A percentile compares a stretch with the other conserved stretches of the same genome.
These are phyloP conservation scores for Xylariaceae sp. DNA, from an alignment of 2,329 filamentous ascomycete species.

Conservation along the genomic window DNA sequence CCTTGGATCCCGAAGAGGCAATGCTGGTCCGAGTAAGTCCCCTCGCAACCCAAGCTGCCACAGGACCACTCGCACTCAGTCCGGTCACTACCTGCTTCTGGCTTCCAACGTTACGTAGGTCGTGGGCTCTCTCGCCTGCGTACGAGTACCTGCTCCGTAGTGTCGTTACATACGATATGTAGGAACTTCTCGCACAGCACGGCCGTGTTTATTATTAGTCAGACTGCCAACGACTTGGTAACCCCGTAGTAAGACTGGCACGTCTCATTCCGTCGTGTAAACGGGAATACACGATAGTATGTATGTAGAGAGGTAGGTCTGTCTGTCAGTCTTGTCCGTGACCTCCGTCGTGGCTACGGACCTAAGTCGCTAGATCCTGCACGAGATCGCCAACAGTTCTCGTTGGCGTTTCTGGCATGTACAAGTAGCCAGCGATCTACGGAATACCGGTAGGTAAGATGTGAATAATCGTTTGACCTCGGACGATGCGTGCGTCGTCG, in stretches of 20 bases:
- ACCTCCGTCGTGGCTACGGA: too few species aligned
- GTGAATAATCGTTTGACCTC: slow-evolving; percentile 37
- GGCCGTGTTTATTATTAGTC: neutral
- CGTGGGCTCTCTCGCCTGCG: too few species aligned
- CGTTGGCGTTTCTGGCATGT: slow-evolving; percentile 13
- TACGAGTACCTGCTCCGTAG: too few species aligned
- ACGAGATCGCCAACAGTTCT: slow-evolving; percentile 1
- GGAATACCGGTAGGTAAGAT: neutral
- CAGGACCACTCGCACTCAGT: neutral
- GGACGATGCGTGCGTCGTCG: slow-evolving; percentile 4
- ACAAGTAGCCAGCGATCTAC: neutral
- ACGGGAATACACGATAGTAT: neutral
- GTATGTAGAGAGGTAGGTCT: neutral
- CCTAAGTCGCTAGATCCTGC: neutral
- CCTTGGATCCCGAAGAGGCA: slow-evolving; percentile 29
- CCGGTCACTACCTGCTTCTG: neutral
- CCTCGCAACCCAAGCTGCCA: slow-evolving; percentile 10
- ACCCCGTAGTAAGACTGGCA: neutral
- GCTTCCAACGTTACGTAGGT: neutral
- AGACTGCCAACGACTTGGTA: neutral
- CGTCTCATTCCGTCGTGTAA: too few species aligned
- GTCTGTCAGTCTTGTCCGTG: neutral
- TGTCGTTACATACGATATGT: neutral
- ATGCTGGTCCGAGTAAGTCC: slow-evolving; percentile 28
- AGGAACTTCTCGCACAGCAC: neutral